phyloP scores from a whole-genome alignment of 495 filamentous ascomycete genomes.

The Staphylotrichum longicolle region DNA sequence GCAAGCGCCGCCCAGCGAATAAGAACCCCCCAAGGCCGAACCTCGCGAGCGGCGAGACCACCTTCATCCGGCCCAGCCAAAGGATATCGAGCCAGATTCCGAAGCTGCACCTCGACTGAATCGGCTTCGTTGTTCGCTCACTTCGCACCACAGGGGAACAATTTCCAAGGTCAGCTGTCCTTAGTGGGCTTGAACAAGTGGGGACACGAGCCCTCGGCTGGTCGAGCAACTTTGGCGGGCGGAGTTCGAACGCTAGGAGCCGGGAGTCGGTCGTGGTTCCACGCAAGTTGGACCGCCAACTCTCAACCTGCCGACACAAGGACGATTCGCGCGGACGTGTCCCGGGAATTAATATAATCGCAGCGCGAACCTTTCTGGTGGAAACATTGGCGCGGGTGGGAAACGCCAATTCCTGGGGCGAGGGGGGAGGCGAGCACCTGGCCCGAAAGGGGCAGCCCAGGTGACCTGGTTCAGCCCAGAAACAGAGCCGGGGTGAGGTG shows the following conservation, averaged over 20 bases:
- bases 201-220: constrained; percentile 16
- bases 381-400: not conserved
- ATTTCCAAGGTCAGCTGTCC: constrained; percentile 9
- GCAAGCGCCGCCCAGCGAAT: not conserved
- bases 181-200: constrained; percentile 15
- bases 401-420: constrained; percentile 17
- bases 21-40: not conserved
- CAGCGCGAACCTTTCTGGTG: constrained; percentile 3
- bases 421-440: constrained; percentile 18
- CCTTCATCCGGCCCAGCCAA: not conserved
- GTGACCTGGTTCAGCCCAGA: constrained; percentile 31
- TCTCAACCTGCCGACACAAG: constrained; percentile 5
- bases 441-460: constrained; percentile 24
- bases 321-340: constrained; percentile 14
- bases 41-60: constrained; percentile 1
- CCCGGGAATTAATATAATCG: constrained; percentile 9
- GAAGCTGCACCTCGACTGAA: constrained; percentile 26
- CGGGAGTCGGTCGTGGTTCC: constrained; percentile 10
- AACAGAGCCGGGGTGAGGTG: constrained; percentile 24
- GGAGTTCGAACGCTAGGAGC: constrained; percentile 6
- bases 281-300: not conserved
- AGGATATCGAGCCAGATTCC: constrained; percentile 3
- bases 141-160: constrained; percentile 7
- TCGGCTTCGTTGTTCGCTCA: constrained; percentile 12
- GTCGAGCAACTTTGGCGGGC: constrained; percentile 4